These are phyloP conservation scores for Microsporum ferrugineum DNA, from an alignment of 2,329 filamentous ascomycete species.

Conservation along the genomic window DNA sequence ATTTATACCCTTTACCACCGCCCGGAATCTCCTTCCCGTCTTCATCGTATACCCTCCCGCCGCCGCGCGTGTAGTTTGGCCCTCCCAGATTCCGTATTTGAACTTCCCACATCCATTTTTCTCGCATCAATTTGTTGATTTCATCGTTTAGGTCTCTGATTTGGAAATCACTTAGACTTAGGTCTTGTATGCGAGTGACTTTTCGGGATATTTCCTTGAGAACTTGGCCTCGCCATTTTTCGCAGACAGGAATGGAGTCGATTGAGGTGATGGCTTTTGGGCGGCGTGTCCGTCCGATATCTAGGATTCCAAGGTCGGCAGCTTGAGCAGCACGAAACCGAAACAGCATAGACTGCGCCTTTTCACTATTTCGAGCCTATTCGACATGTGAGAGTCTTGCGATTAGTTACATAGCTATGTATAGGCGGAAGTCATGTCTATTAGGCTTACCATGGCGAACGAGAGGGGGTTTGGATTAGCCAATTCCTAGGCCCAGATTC, in stretches of 20 bases:
- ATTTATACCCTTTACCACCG: slow-evolving; percentile 82
- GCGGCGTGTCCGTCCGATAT: slow-evolving; percentile 76
- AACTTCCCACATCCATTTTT: slow-evolving; percentile 98
- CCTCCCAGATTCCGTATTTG: slow-evolving; percentile 93
- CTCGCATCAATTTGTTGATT: slow-evolving; percentile 97
- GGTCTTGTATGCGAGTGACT: slow-evolving; percentile 89
- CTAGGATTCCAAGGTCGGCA: slow-evolving; percentile 89
- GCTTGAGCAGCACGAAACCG: slow-evolving; percentile 97
- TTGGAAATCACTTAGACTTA: slow-evolving; percentile 85
- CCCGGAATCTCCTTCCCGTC: slow-evolving; percentile 56
- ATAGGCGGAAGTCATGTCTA: neutral
- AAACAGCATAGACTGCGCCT: slow-evolving; percentile 99
- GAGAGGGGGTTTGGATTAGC: neutral
- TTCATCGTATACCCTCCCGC: slow-evolving; percentile 60
- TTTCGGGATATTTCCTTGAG: slow-evolving; percentile 96
- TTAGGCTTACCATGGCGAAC: neutral
- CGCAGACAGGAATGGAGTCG: slow-evolving; percentile 71
- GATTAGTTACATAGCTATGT: neutral
- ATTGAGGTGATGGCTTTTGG: slow-evolving; percentile 86
- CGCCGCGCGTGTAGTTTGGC: slow-evolving; percentile 84
- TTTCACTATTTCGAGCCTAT: slow-evolving; percentile 92
- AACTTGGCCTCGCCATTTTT: slow-evolving; percentile 97
- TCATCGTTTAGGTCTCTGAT: slow-evolving; percentile 97
- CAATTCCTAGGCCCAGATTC: neutral
- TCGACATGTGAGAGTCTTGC: neutral